Evolutionary conservation across 495 filamentous ascomycete genomes (phyloP).

Genomic region (Xylaria venustula): DNA sequence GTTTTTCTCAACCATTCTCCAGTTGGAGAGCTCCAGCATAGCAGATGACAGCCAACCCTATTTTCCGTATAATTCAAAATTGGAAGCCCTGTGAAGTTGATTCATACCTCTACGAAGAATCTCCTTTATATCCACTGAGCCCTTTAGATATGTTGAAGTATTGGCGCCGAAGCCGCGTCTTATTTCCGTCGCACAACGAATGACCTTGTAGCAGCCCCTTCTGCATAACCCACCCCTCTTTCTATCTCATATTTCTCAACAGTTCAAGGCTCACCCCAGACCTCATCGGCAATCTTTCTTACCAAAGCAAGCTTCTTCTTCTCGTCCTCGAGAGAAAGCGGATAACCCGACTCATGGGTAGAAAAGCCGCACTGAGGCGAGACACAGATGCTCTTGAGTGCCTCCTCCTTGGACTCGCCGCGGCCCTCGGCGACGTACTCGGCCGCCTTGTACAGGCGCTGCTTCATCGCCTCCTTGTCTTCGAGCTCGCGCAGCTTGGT

Average conservation of each 20-base stretch:
- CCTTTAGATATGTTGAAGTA: slow-evolving; percentile 7
- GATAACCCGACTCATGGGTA: slow-evolving; percentile 67
- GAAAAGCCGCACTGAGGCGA: slow-evolving; percentile 83
- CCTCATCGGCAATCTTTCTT: slow-evolving; percentile 66
- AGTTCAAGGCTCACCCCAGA: slow-evolving; percentile 62
- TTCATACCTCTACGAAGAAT: slow-evolving; percentile 3
- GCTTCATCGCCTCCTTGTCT: slow-evolving; percentile 71
- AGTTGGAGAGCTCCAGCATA: background rate
- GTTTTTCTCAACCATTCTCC: background rate
- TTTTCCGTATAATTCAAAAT: background rate
- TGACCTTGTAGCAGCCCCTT: no score
- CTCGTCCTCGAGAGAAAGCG: slow-evolving; percentile 64
- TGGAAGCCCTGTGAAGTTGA: slow-evolving; percentile 8
- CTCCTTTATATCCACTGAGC: slow-evolving; percentile 6
- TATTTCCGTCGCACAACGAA: no score
- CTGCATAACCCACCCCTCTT: no score
- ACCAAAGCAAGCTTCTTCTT: slow-evolving; percentile 67
- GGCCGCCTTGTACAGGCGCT: slow-evolving; percentile 64
- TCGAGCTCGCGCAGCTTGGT: slow-evolving; percentile 73
- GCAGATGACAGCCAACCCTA: background rate
- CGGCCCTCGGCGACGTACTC: slow-evolving; percentile 70
- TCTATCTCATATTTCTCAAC: background rate
- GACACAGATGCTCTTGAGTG: slow-evolving; percentile 65
- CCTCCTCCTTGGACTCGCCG: slow-evolving; percentile 60
- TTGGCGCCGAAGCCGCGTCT: background rate